Percentiles rank a stretch among this genome's conserved stretches.
phyloP scores from a whole-genome alignment of 1,139 yeast genomes.

The Magnusiomyces paraingens region DNA sequence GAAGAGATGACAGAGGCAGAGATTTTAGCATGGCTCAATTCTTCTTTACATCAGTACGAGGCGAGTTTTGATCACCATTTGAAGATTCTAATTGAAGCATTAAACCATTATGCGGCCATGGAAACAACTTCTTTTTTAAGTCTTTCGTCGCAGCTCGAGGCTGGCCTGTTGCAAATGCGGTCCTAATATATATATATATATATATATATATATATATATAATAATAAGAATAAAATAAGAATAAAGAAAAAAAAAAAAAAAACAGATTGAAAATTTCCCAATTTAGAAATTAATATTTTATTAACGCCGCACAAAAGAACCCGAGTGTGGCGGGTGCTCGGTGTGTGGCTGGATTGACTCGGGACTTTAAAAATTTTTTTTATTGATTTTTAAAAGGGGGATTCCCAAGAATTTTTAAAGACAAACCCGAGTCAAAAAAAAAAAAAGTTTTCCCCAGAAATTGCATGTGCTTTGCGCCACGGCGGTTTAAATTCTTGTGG shows the following conservation, averaged over 20 bases:
- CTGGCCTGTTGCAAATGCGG: slow-evolving; percentile 3
- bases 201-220: too few relatives aligned
- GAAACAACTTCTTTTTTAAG: slow-evolving; percentile 54
- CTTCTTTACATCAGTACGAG: slow-evolving; percentile 46
- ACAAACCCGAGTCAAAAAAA: too few relatives aligned
- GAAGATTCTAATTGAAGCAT: slow-evolving; percentile 47
- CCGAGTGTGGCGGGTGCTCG: too few relatives aligned
- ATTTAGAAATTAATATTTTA: too few relatives aligned
- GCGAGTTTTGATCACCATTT: slow-evolving; percentile 50
- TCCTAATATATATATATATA: background rate
- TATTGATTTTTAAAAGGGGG: background rate
- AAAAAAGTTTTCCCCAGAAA: too few relatives aligned
- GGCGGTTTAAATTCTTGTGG: too few relatives aligned
- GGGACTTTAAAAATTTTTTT: background rate
- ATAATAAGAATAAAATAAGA: too few relatives aligned
- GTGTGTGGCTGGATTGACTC: too few relatives aligned
- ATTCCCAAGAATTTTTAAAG: too few relatives aligned
- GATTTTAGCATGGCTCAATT: slow-evolving; percentile 35
- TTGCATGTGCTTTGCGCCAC: too few relatives aligned
- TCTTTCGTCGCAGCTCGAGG: slow-evolving; percentile 49
- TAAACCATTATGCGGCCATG: slow-evolving; percentile 54
- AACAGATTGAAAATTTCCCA: background rate
- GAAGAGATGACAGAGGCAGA: slow-evolving; percentile 28
- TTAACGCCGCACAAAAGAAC: too few relatives aligned
- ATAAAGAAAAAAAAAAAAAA: too few relatives aligned